Evolutionary conservation across 2,329 filamentous ascomycete species (phyloP), one percentile per base, ranked within the genome.

Genomic region (Podosphaera aphanis): DNA sequence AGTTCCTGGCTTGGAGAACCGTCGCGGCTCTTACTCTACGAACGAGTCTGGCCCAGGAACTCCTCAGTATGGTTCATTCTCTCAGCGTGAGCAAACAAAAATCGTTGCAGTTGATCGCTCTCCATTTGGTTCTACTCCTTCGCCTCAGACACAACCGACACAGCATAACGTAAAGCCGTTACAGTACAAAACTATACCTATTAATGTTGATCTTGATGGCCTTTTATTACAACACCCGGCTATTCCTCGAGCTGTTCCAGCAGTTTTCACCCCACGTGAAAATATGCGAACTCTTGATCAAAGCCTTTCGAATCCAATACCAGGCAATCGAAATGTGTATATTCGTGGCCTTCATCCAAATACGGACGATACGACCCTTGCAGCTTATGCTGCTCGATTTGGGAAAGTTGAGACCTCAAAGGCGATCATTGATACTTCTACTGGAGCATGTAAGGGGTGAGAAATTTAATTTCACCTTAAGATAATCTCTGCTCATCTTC

Each of bases 251-350:
- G 88, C 90, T 44, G 86, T 98, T 40, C 88, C 88, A 15, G 88
- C 90, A 5, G 78, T 85, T 52, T 86, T 83, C 58, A 85, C 81
- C 47, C 83, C 84, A 23, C 79, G 78, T 20, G 86, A 88, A 47
- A 82, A 81, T 56, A 75, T 83, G 65, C 83, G 93, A 69, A 86
- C 82, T 37, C 73, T 95, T 23, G 88, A 93, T 51, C 86, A 93
- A 62, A 93, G 86, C 58, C 69, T 98, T 43, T 83, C 93, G 64
- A 95, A 95, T 57, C 81, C 85, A 48, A 90, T 78, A 48, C 66
- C 82, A 42, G 86, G 86, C 39, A 93, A 95, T 59, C 90, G 85
- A 51, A 98, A 98, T 57, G 88, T 98, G 52, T 98, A 98, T 67
- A 94, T 98, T 52, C 83, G 90, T 49, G 92, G 92, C 16, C 78